Percentiles rank a stretch among this genome's conserved stretches.
Evolutionary conservation across 306 rosid genomes (phyloP).

Genomic region (Sesbania bispinosa): DNA sequence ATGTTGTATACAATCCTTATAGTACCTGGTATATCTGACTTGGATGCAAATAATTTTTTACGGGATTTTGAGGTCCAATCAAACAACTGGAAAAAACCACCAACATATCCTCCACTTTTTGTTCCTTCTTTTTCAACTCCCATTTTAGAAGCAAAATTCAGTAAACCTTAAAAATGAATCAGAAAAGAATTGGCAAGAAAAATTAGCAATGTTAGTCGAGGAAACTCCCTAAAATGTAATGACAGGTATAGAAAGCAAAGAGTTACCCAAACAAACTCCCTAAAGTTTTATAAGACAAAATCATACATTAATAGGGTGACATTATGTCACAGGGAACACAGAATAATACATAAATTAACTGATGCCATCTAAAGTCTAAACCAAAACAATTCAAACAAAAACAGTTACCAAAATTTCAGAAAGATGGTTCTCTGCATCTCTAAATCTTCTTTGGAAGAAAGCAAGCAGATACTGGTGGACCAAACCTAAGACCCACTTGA

Average conservation of each 20-base stretch:
- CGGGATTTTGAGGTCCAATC: constrained; percentile 91
- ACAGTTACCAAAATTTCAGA: background rate
- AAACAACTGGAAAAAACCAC: constrained; percentile 83
- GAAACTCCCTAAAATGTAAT: no score
- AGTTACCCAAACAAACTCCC: background rate
- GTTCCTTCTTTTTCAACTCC: constrained; percentile 73
- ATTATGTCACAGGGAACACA: background rate
- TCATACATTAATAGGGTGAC: background rate
- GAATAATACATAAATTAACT: background rate
- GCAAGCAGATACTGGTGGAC: background rate
- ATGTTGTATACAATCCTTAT: background rate
- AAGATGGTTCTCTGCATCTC: background rate
- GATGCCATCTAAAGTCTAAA: constrained; percentile 25
- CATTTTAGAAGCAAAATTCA: constrained; percentile 52
- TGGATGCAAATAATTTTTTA: constrained; percentile 73
- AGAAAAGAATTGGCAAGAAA: constrained; percentile 20
- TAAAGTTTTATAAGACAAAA: background rate
- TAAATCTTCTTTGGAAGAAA: background rate
- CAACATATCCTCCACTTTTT: constrained; percentile 63
- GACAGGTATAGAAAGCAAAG: background rate
- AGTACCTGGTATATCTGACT: constrained; percentile 63
- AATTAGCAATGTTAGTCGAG: constrained; percentile 8
- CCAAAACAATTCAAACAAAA: background rate
- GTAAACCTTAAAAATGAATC: constrained; percentile 28
- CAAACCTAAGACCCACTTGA: background rate